A percentile compares a stretch with the other conserved stretches of the same genome.
Conservation (phyloP, 208 protist genomes). For the Willaertia magna region DNA sequence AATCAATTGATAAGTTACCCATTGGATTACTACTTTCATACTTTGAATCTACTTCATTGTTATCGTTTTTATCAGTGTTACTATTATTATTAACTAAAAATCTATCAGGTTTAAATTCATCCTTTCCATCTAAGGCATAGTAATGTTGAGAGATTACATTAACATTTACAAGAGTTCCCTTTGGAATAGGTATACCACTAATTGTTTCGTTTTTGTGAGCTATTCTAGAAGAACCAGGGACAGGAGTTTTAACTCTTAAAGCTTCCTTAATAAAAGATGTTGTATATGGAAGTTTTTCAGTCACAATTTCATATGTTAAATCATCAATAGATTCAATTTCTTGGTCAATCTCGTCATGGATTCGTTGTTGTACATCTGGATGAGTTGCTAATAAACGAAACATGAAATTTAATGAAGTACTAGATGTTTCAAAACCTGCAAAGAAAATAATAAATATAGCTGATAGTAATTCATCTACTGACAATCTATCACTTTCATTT, state of each 20-base stretch:
- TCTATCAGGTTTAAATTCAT: neutral
- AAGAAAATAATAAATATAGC: neutral
- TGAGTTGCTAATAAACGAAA: neutral
- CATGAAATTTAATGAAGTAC: neutral
- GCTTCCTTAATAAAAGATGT: neutral
- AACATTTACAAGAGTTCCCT: neutral
- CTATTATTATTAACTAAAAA: neutral
- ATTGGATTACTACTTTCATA: neutral
- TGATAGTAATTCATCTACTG: neutral
- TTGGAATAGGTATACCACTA: neutral
- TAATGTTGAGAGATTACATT: neutral
- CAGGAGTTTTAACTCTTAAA: neutral
- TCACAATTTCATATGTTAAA: neutral
- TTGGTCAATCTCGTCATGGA: neutral
- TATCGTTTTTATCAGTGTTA: neutral
- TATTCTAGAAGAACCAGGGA: neutral
- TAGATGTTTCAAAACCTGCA: neutral
- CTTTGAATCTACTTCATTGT: too few relatives aligned
- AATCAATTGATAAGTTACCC: neutral
- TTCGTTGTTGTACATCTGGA: neutral
- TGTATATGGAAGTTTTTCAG: neutral
- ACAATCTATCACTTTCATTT: neutral
- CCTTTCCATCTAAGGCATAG: neutral
- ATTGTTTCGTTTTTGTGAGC: neutral
- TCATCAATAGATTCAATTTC: neutral